phyloP scores from a whole-genome alignment of 495 filamentous ascomycete species.

The Tuber melanosporum region DNA sequence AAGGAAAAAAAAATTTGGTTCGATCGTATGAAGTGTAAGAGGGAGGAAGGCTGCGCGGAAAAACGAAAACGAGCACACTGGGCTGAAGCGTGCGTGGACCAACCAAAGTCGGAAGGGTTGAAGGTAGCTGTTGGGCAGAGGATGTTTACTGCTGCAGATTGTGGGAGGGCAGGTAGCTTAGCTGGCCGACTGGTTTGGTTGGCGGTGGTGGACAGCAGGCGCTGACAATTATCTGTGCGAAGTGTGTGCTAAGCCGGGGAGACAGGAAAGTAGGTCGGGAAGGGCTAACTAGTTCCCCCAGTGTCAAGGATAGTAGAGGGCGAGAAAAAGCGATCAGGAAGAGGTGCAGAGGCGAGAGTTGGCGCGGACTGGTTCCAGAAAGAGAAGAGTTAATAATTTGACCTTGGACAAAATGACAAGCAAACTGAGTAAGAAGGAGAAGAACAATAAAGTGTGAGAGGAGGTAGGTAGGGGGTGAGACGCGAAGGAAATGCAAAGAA shows the following conservation, averaged over 20 bases:
- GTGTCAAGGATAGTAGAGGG: background rate
- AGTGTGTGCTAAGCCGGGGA: background rate
- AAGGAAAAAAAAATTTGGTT: background rate
- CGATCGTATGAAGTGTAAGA: background rate
- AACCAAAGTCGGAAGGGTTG: slow-evolving; percentile 33
- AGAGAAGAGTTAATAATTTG: slow-evolving; percentile 1
- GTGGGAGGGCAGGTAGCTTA: slow-evolving; percentile 1
- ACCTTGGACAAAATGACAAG: background rate
- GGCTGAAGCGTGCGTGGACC: slow-evolving; percentile 38
- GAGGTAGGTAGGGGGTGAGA: background rate
- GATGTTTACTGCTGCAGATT: background rate
- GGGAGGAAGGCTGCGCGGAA: slow-evolving; percentile 26
- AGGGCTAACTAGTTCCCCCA: background rate
- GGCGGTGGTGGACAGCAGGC: background rate
- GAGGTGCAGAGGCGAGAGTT: background rate
- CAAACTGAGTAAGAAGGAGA: background rate
- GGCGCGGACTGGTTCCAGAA: slow-evolving; percentile 1
- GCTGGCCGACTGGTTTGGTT: background rate
- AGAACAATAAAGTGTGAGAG: background rate
- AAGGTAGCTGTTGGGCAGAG: background rate
- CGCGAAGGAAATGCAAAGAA: slow-evolving; percentile 1
- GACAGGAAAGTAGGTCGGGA: background rate
- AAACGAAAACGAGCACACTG: slow-evolving; percentile 23
- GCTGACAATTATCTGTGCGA: background rate
- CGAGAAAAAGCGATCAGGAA: background rate